Evolutionary conservation across 495 filamentous ascomycete species (phyloP), one percentile per base, ranked within the genome.

Genomic region (Tetracladium setigerum): DNA sequence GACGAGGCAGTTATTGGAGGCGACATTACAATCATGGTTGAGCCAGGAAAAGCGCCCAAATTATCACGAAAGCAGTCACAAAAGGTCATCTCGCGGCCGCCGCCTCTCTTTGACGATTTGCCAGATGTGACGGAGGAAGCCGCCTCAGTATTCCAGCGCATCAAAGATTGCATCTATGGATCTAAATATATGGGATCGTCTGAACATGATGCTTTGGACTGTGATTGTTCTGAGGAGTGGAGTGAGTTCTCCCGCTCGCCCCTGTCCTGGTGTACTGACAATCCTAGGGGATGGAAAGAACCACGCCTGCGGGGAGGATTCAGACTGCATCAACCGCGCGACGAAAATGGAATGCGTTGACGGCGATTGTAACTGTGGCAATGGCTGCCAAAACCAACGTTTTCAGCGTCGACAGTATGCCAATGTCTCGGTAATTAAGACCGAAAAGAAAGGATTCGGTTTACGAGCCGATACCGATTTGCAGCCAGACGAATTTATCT

Each of bases 311-410:
- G 92, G 87, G 33, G 88, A 94, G 53, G 89, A 97, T 66, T 96
- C 92, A 14, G 92, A 97, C 64, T 99, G 92, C 64, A 99, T 99
- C 69, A 99, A 99, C 62, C 87, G 94, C 61, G 84, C 87, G 44
- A 97, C 92, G 30, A 95, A 95, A 60, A 95, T 99, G 73, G 92
- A 99, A 65, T 99, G 92, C 62, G 75, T 87, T 15, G 80, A 82
- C 35, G 77, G 79, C 50, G 79, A 84, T 41, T 95, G 90, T 66
- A 82, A 85, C 54, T 99, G 92, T 67, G 91, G 90, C 34, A 62
- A 74, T 27, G 81, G 78, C 35, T 99, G 92, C 62, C 86, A 91
- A 60, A 99, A 99, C 60, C 89, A 95, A 58, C 84, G 92, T 41
- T 97, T 99, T 56, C 90, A 95, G 65, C 86, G 78, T 51, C 85